Base-by-base conservation (phyloP, 164 flowering plant species). In the Piper betle region DNA sequence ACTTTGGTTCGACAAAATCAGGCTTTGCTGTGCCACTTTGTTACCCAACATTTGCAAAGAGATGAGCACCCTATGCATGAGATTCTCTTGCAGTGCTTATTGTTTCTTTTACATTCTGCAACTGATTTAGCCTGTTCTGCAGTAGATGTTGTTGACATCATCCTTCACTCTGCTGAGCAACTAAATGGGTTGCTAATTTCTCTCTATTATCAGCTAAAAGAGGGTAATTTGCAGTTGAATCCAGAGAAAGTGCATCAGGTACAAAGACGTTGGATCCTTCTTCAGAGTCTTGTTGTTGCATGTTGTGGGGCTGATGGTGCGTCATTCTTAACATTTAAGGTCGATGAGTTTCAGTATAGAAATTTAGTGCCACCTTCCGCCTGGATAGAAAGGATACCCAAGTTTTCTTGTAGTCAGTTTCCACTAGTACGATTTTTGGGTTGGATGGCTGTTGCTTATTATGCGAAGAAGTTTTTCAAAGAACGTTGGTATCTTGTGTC, bases 371-470 rank as follows among this genome's bases (percentile, higher is more conserved):
- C 96, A 55, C 75, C 83, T 63, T 82, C 86, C 58, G 82, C 82
- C 38, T 91, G 97, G 97, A 74, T 84, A 68, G 73, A 80, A 70
- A 82, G 74, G 74, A 78, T 91, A 62, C 75, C 88, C 38, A 71
- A 64, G 11, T 86, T 91, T 63, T 81, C 89, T 48, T 60, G 69
- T 41, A 73, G 73, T 71, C 59, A 72, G 43, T 83, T 52, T n/a
- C 91, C 96, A 61, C 78, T 86, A 61, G 91, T 86, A 48, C 78
- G 97, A 25, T 86, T 76, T 73, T 72, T 91, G 48, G 96, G 96
- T 65, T 91, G 97, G 97, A 91, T 87, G 97, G 97, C 96, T 12
- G 75, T 91, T 55, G 83, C 96, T 52, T 82, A 84, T 63, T 81
- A 71, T 84, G 87, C 96, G 37, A 79, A 83, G 64, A 79, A 74